Percentiles rank a stretch among this genome's conserved stretches.
Evolutionary conservation across 768 basidiomycete species (phyloP).

Genomic region (Russula lepida): DNA sequence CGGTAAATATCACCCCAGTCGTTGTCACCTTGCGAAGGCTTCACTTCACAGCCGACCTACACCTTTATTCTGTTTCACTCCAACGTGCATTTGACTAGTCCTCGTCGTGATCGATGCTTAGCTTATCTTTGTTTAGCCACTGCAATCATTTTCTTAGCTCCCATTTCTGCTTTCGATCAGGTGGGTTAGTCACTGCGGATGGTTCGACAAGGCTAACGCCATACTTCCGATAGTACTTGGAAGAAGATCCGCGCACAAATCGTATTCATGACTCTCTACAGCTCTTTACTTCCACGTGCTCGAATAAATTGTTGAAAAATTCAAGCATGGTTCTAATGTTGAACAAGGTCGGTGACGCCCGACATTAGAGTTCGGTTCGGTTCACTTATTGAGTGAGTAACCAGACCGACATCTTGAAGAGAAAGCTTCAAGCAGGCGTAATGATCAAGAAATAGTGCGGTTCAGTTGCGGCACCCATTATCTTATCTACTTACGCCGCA

Average conservation of each 20-base stretch:
- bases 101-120: slow-evolving; percentile 4
- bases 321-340: slow-evolving; percentile 43
- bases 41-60: slow-evolving; percentile 38
- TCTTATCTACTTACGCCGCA: not conserved
- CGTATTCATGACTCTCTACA: slow-evolving; percentile 85
- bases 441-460: slow-evolving; percentile 74
- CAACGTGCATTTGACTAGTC: not conserved
- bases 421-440: slow-evolving; percentile 63
- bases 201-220: slow-evolving; percentile 35
- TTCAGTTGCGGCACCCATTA: not conserved
- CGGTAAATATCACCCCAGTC: slow-evolving; percentile 25
- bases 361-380: slow-evolving; percentile 29
- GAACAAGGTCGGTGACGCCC: slow-evolving; percentile 55
- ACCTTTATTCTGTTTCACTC: slow-evolving; percentile 1
- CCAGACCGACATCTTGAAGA: slow-evolving; percentile 68
- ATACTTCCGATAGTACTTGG: slow-evolving; percentile 50
- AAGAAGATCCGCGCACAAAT: slow-evolving; percentile 80
- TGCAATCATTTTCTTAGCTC: slow-evolving; percentile 80
- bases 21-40: slow-evolving; percentile 13
- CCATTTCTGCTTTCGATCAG: slow-evolving; percentile 84
- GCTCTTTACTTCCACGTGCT: slow-evolving; percentile 78
- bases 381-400: slow-evolving; percentile 32
- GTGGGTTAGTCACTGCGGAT: slow-evolving; percentile 29
- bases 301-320: slow-evolving; percentile 68
- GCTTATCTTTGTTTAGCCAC: slow-evolving; percentile 40